Percentiles rank a stretch among this genome's conserved stretches.
Conservation (phyloP, 2,329 filamentous ascomycete species). For the Verticillium alfalfae region DNA sequence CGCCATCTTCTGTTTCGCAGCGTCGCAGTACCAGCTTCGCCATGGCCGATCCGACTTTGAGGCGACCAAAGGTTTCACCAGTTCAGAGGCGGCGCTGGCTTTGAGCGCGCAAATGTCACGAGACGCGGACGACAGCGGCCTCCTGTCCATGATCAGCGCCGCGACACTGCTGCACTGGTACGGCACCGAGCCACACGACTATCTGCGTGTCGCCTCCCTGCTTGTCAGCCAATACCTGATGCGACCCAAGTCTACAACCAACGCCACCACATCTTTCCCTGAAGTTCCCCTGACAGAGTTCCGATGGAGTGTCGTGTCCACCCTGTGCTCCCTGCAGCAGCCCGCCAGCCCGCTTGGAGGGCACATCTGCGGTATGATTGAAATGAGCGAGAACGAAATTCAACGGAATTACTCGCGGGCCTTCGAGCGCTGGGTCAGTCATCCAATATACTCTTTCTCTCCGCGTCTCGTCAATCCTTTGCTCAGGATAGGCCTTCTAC, state of each 20-base stretch:
- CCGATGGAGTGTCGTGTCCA: constrained; percentile 10
- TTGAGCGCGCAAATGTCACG: background rate
- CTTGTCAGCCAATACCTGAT: constrained; percentile 4
- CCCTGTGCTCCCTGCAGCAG: constrained; percentile 8
- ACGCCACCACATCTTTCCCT: background rate
- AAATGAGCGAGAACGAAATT: constrained; percentile 10
- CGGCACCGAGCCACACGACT: constrained; percentile 6
- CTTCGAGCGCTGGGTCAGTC: constrained; percentile 10
- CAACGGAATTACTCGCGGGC: constrained; percentile 9
- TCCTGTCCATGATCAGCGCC: constrained; percentile 8
- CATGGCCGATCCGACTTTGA: constrained; percentile 3
- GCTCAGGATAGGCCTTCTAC: constrained; percentile 7
- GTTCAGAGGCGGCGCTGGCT: constrained; percentile 5
- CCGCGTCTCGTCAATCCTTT: constrained; percentile 11
- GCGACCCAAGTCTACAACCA: background rate
- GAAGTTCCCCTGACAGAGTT: constrained; percentile 9
- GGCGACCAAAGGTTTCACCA: background rate
- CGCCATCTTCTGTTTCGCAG: constrained; percentile 9
- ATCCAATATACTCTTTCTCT: constrained; percentile 11
- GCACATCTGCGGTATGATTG: constrained; percentile 4
- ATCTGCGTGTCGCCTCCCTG: constrained; percentile 3
- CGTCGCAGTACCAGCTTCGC: constrained; percentile 9
- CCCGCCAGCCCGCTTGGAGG: background rate
- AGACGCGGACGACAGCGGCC: constrained; percentile 1
- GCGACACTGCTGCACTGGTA: constrained; percentile 7